phyloP scores from a whole-genome alignment of 1,284 basidiomycete genomes.

The Irpex sp. region DNA sequence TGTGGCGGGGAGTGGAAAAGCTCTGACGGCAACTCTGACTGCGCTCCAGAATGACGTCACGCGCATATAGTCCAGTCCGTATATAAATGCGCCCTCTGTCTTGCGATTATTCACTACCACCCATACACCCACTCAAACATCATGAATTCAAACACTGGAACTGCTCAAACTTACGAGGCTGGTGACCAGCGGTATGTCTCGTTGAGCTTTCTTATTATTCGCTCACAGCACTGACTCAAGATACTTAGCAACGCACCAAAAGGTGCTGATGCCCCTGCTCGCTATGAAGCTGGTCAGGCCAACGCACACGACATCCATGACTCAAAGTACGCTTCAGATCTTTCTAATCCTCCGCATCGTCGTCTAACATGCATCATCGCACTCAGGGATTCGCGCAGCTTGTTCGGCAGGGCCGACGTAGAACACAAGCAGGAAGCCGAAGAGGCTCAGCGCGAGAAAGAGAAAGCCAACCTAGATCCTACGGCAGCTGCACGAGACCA shows the following conservation, averaged over 20 bases:
- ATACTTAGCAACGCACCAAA: slow-evolving; percentile 13
- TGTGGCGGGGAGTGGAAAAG: background rate
- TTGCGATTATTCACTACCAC: background rate
- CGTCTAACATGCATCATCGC: background rate
- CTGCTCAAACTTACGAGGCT: slow-evolving; percentile 38
- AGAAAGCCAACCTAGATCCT: slow-evolving; percentile 32
- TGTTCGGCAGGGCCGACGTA: slow-evolving; percentile 34
- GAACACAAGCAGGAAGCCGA: slow-evolving; percentile 27
- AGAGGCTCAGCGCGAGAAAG: slow-evolving; percentile 22
- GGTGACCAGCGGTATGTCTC: slow-evolving; percentile 37
- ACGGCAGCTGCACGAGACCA: slow-evolving; percentile 41
- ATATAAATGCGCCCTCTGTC: background rate
- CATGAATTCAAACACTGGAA: slow-evolving; percentile 47
- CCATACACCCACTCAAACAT: slow-evolving; percentile 1
- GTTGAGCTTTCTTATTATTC: slow-evolving; percentile 1
- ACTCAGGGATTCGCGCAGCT: slow-evolving; percentile 36
- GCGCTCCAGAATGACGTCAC: slow-evolving; percentile 9
- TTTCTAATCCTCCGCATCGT: background rate
- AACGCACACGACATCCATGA: slow-evolving; percentile 36
- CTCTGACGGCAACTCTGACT: background rate
- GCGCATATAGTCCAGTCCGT: slow-evolving; percentile 2
- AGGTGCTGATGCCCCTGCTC: slow-evolving; percentile 4
- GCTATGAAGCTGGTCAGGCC: slow-evolving; percentile 18
- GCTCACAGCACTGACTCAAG: slow-evolving; percentile 3
- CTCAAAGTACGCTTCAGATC: slow-evolving; percentile 31